These are phyloP conservation scores for Diaporthe nobilis DNA, from an alignment of 2,329 filamentous ascomycete species.

Conservation along the genomic window DNA sequence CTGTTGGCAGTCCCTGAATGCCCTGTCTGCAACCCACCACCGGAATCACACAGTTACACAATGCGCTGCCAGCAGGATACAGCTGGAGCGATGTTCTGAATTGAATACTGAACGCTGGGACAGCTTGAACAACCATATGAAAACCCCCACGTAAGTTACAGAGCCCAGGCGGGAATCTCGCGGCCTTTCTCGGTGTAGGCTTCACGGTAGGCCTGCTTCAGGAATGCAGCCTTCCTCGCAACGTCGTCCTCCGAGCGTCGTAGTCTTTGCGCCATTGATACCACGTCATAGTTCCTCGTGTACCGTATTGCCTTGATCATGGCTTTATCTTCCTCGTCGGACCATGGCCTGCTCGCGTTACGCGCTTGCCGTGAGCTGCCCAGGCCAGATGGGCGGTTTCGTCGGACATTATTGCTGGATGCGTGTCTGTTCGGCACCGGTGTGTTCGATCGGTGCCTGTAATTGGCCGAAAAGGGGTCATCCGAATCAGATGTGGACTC, in stretches of 20 bases:
- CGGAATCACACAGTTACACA: neutral
- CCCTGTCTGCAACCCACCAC: neutral
- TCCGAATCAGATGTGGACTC: neutral
- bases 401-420: neutral
- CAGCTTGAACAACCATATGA: neutral
- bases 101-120: neutral
- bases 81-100: neutral
- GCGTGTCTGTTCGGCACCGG: neutral
- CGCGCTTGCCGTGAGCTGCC: neutral
- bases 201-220: constrained; percentile 29
- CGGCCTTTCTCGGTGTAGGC: constrained; percentile 14
- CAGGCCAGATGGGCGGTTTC: neutral
- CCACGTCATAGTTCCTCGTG: constrained; percentile 16
- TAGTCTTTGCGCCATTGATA: constrained; percentile 32
- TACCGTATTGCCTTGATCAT: constrained; percentile 16
- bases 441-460: neutral
- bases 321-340: constrained; percentile 19
- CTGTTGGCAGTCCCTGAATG: constrained; percentile 9
- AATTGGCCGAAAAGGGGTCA: constrained; percentile 2
- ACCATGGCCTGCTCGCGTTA: constrained; percentile 16
- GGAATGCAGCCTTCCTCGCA: constrained; percentile 19
- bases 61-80: neutral
- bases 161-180: constrained; percentile 33
- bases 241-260: constrained; percentile 28
- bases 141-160: neutral